phyloP scores from a whole-genome alignment of 495 filamentous ascomycete species.

The Chaetomium cochliodes region DNA sequence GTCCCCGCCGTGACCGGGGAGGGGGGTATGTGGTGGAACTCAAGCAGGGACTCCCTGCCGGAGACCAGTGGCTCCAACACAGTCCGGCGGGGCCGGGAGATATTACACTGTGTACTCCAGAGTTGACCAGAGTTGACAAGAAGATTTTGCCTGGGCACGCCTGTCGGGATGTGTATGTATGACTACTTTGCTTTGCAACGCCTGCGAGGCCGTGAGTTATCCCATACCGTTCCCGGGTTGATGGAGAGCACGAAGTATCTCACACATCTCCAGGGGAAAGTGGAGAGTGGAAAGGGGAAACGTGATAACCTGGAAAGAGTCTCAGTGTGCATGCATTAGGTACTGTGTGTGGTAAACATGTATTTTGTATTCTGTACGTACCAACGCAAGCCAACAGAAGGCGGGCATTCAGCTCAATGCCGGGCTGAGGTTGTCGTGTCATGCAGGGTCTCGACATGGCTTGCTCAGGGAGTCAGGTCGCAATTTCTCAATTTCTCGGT shows the following conservation, averaged over 20 bases:
- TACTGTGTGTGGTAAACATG: no score
- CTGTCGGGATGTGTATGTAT: background rate
- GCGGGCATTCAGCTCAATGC: background rate
- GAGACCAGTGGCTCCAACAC: background rate
- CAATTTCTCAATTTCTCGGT: conserved; percentile 12
- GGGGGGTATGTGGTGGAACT: conserved; percentile 13
- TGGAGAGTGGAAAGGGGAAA: no score
- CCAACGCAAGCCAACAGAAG: no score
- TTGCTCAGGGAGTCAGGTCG: no score
- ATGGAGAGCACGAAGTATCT: no score
- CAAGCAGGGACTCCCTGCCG: conserved; percentile 8
- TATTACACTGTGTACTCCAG: conserved; percentile 7
- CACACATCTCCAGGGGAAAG: no score
- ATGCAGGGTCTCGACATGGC: conserved; percentile 5
- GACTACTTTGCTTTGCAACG: background rate
- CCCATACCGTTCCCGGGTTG: background rate
- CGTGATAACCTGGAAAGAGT: no score
- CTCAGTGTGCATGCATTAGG: no score
- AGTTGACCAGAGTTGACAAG: background rate
- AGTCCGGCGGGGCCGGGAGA: conserved; percentile 12
- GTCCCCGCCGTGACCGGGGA: conserved; percentile 18
- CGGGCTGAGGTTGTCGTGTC: background rate
- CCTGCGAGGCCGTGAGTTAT: background rate
- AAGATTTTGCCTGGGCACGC: background rate
- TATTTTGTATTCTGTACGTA: no score